Base-by-base conservation (phyloP, 129 eudicot genomes). In the Solidago caesia region DNA sequence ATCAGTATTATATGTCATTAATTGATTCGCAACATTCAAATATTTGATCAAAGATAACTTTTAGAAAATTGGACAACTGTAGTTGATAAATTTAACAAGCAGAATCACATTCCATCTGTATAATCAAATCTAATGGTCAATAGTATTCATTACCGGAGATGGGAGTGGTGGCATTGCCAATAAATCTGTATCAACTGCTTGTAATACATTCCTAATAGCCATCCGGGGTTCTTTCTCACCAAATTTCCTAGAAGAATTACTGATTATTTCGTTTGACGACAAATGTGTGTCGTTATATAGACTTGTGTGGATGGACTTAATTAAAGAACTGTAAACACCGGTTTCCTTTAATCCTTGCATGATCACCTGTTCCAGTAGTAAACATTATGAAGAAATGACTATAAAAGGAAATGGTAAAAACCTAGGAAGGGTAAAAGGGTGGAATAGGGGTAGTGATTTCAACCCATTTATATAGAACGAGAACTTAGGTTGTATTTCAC, bases 161-260 rank as follows among this genome's bases (percentile, higher is more conserved):
- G 87, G 72, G 44, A 79, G 75, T 62, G 92, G 92, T 33, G 89
- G 87, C 67, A 85, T 56, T 67, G 89, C 92, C 51, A 33, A 10
- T 56, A 63, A 65, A 48, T 71, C 56, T 44, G 58, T 4, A 21
- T 64, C 83, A 42, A 27, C 53, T 12, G 44, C 74, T 46, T 80
- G 87, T 76, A 87, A 64, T 5, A 87, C 73, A 58, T 74, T 77
- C 81, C 82, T 79, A 41, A 62, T 68, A 16, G 60, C 62, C 61
- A 76, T 76, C 64, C 74, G 64, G 73, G 48, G 66, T 71, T 82
- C 82, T 59, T n/a, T 75, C 70, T 48, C 67, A 21, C 82, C 83
- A 41, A 77, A 74, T 77, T 81, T 84, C 53, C 89, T 79, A 16
- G 82, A 80, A 25, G 75, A 79, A 65, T 53, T 66, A 46, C 76